Evolutionary conservation across 176 grass and related monocot species (phyloP).

Genomic region (Pontederia crassipes): DNA sequence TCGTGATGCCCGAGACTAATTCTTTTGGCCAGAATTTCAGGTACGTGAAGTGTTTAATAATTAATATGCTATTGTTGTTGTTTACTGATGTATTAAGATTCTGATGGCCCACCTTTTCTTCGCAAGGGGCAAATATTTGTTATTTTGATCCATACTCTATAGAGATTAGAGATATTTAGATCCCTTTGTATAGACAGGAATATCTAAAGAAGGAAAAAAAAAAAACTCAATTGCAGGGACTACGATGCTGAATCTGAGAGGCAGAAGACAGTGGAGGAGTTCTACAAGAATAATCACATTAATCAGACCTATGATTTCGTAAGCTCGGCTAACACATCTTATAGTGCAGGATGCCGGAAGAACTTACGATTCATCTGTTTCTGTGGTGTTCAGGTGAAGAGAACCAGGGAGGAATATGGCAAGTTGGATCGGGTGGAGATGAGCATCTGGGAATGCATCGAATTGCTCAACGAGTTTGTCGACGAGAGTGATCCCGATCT

Average conservation of each 20-base stretch:
- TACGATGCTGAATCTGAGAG: constrained; percentile 61
- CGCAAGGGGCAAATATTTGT: background rate
- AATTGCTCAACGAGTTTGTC: constrained; percentile 70
- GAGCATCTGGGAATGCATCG: constrained; percentile 79
- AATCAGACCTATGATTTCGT: constrained; percentile 61
- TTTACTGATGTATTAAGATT: background rate
- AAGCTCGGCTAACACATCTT: background rate
- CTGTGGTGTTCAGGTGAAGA: constrained; percentile 25
- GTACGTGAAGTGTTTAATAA: constrained; percentile 9
- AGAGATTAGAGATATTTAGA: background rate
- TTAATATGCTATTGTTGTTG: background rate
- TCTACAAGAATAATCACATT: constrained; percentile 54
- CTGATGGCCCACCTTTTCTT: background rate
- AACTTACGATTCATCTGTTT: background rate
- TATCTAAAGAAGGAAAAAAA: background rate
- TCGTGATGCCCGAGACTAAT: constrained; percentile 55
- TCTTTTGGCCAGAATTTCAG: constrained; percentile 75
- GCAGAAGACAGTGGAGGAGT: constrained; percentile 70
- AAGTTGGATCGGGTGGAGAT: constrained; percentile 63
- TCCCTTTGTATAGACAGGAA: too few species aligned
- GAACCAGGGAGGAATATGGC: constrained; percentile 41
- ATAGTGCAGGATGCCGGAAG: too few species aligned
- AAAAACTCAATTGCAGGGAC: constrained; percentile 31
- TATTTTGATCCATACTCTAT: too few species aligned
- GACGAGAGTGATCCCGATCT: constrained; percentile 96